Base-by-base conservation (phyloP, 192 early-diverging fungal genomes). In the Haplosporangium gracile region DNA sequence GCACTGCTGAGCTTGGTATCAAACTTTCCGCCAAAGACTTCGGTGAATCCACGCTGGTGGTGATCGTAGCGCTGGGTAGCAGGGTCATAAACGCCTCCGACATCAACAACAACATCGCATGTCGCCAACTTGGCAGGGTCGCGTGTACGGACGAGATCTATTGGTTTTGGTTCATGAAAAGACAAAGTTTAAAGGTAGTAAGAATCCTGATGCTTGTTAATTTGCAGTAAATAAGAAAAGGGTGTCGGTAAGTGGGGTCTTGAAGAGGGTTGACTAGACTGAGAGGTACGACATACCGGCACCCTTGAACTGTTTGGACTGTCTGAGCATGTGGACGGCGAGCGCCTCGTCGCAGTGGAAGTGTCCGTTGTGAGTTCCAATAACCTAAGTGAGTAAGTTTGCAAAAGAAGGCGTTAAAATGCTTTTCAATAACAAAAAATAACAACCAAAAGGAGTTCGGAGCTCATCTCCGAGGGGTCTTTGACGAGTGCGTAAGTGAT, bases 321-420 rank as follows among this genome's bases (percentile, higher is more conserved):
- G 91, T 75, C 89, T 90, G 45, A 99, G 92, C 95, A 99, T 95
- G 82, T 91, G 95, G 74, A 97, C 95, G 13, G 98, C 98, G 55
- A 99, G 92, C 6, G 96, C 95, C 87, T 99, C 98, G 81, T 99
- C 98, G 92, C 95, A 94, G 88, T 94, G 94, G 78, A 95, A 96
- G 79, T 95, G 93, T 70, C 96, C 96, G 81, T 93, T 96, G 90
- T 97, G 96, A 38, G 96, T 97, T 83, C 94, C 95, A 75, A 97
- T 95, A 68, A 90, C 77, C 90, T 94, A 72, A 49, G 16, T 22
- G 20, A 22, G n/a, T 53, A 34, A 51, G 36, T 36, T 36, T 40
- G 11, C 40, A 71, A n/a, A 22, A 70, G 34, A 36, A 36, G 36
- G 36, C 36, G 16, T 51, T 51, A 51, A 18, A 4, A 18, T 6